Percentiles rank a stretch among this genome's conserved stretches.
phyloP scores from a whole-genome alignment of 1,139 yeast species.

The Geotrichum europaeum region DNA sequence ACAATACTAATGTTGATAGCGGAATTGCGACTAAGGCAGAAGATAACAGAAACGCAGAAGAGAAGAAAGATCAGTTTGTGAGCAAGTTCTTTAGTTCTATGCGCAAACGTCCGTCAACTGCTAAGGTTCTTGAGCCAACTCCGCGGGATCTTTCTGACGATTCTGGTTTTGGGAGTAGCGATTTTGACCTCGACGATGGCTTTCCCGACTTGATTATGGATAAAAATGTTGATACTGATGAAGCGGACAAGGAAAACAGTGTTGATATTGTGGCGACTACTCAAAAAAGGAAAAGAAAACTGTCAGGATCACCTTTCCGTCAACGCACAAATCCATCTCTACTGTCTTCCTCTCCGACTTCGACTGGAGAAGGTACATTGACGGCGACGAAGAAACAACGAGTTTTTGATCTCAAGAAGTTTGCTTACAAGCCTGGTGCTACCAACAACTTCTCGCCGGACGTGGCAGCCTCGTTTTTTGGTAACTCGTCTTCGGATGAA shows the following conservation, averaged over 20 bases:
- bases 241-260: neutral
- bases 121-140: neutral
- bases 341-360: neutral
- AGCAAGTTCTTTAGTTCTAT: constrained; percentile 9
- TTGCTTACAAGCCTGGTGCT: neutral
- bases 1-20: neutral
- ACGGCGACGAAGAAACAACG: neutral
- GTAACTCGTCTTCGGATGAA: neutral
- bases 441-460: neutral
- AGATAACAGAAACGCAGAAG: neutral
- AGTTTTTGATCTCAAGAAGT: neutral
- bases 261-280: neutral
- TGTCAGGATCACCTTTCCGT: neutral
- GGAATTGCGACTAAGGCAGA: neutral
- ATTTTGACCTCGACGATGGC: neutral
- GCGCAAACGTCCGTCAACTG: neutral
- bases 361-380: neutral
- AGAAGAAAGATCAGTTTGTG: neutral
- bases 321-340: neutral
- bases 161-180: neutral
- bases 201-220: neutral
- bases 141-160: neutral
- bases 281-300: neutral
- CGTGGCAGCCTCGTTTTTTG: neutral
- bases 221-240: neutral